Conservation (phyloP, 2,329 filamentous ascomycete genomes). For the Aureobasidium lini region DNA sequence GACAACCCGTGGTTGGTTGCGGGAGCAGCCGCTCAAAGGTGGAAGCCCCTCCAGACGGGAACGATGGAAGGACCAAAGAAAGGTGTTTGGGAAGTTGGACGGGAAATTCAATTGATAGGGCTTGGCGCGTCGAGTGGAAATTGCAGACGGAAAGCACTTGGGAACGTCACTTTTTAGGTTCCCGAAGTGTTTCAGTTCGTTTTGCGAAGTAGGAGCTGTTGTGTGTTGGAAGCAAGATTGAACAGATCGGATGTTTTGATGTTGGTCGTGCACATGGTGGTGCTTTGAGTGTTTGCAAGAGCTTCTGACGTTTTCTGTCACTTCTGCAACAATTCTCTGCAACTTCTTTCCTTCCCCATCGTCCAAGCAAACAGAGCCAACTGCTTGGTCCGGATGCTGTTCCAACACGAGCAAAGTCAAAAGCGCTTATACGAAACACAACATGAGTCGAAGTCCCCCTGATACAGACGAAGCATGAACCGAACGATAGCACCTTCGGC, state of each 20-base stretch:
- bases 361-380: not conserved
- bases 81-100: not conserved
- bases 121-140: not conserved
- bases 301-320: not conserved
- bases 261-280: not conserved
- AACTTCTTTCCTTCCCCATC: too few relatives aligned
- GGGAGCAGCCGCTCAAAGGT: not conserved
- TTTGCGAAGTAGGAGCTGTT: not conserved
- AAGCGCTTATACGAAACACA: conserved; percentile 9
- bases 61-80: not conserved
- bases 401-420: not conserved
- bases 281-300: not conserved
- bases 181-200: not conserved
- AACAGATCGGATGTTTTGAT: not conserved
- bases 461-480: not conserved
- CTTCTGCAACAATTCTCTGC: too few relatives aligned
- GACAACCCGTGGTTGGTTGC: not conserved
- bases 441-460: not conserved
- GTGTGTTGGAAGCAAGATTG: too few relatives aligned
- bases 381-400: not conserved
- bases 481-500: not conserved
- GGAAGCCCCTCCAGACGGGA: too few relatives aligned
- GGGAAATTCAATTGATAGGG: not conserved
- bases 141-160: not conserved
- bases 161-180: not conserved